A percentile compares a stretch with the other conserved stretches of the same genome.
Conservation (phyloP, 495 filamentous ascomycete species). For the Penicillium alfredii region DNA sequence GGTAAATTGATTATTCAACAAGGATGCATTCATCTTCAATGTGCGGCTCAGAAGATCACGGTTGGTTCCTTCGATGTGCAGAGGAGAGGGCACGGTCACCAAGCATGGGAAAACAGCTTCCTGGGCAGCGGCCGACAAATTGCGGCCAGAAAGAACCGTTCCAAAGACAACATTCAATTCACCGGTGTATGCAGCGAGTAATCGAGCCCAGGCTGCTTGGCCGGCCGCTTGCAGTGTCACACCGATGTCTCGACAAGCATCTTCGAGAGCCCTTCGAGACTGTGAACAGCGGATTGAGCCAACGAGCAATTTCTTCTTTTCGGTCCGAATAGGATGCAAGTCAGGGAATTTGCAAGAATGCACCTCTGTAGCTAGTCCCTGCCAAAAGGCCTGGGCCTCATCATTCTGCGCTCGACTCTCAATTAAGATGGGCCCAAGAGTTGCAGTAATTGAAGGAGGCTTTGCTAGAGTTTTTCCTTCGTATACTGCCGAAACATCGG, state of each 20-base stretch:
- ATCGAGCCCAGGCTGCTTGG: constrained; percentile 67
- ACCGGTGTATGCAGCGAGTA: constrained; percentile 67
- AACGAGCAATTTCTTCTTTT: constrained; percentile 28
- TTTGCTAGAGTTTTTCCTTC: constrained; percentile 14
- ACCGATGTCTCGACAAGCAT: constrained; percentile 42
- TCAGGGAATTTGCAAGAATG: constrained; percentile 61
- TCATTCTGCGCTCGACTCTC: constrained; percentile 28
- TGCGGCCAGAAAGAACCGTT: constrained; percentile 65
- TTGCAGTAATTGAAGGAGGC: constrained; percentile 27
- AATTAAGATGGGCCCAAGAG: constrained; percentile 48
- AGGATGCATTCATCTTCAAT: constrained; percentile 52
- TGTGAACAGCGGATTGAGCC: constrained; percentile 34
- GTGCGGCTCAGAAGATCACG: constrained; percentile 48
- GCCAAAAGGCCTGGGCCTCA: constrained; percentile 55
- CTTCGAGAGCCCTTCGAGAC: constrained; percentile 42
- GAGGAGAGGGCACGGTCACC: constrained; percentile 61
- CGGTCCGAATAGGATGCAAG: constrained; percentile 54
- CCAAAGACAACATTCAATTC: constrained; percentile 65
- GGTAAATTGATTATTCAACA: constrained; percentile 63
- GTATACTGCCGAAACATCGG: constrained; percentile 45
- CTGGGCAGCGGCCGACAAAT: constrained; percentile 44
- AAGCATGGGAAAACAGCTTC: constrained; percentile 64
- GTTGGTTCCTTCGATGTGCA: constrained; percentile 46
- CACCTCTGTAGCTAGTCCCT: constrained; percentile 41
- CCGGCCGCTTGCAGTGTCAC: constrained; percentile 65